A percentile compares a stretch with the other conserved stretches of the same genome.
Evolutionary conservation across 768 basidiomycete genomes (phyloP).

Genomic region (Paxillus involutus): DNA sequence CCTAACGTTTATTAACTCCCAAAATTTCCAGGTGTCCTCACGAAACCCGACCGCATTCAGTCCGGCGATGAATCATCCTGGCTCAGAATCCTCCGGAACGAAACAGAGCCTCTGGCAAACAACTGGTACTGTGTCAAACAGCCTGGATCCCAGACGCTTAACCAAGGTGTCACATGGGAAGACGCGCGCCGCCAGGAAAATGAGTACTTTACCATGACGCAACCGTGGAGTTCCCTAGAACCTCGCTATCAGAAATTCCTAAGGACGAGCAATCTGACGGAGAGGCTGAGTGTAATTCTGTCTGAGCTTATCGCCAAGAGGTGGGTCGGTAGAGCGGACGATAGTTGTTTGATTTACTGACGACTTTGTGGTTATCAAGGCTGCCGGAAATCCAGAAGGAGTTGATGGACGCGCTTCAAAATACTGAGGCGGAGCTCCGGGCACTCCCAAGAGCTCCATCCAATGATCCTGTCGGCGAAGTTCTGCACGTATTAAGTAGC

Average conservation of each 20-base stretch:
- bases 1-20: neutral
- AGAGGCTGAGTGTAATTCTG: slow-evolving; percentile 56
- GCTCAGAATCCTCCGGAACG: slow-evolving; percentile 57
- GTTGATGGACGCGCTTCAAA: slow-evolving; percentile 43
- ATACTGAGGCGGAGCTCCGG: slow-evolving; percentile 33
- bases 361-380: slow-evolving; percentile 31
- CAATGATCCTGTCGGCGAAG: slow-evolving; percentile 54
- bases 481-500: slow-evolving; percentile 43
- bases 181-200: slow-evolving; percentile 59
- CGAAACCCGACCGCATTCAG: slow-evolving; percentile 58
- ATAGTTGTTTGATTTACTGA: slow-evolving; percentile 1
- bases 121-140: slow-evolving; percentile 44
- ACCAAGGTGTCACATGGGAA: slow-evolving; percentile 44
- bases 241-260: slow-evolving; percentile 49
- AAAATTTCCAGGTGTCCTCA: slow-evolving; percentile 52
- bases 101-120: slow-evolving; percentile 33
- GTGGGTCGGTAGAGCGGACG: slow-evolving; percentile 34
- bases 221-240: slow-evolving; percentile 59
- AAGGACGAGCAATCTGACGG: slow-evolving; percentile 55
- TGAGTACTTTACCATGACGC: slow-evolving; percentile 51
- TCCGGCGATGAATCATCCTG: slow-evolving; percentile 36
- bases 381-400: slow-evolving; percentile 65
- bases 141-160: slow-evolving; percentile 29
- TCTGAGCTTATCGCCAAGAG: slow-evolving; percentile 62
- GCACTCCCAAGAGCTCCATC: slow-evolving; percentile 54